Evolutionary conservation across 768 basidiomycete genomes (phyloP), one percentile per base, ranked within the genome.

Genomic region (Dentipellis sp.): DNA sequence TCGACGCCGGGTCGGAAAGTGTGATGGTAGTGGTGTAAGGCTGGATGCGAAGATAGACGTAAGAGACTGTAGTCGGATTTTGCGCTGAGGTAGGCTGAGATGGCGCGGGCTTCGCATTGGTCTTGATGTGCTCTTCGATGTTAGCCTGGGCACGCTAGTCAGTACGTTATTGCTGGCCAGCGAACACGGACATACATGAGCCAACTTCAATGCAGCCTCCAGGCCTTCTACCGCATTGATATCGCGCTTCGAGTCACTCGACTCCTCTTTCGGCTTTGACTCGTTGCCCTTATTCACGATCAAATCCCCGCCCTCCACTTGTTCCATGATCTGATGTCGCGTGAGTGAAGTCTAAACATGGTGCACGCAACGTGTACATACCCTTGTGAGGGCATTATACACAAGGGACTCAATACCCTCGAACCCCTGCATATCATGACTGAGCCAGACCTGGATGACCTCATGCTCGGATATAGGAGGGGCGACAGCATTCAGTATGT

Each of bases 381-480:
- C 93, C 69, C 86, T 79, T 19, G 90, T 73, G 46, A 97, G 75
- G 2, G 91, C 86, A 21, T 86, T 82, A 72, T 97, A 98, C 22
- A 94, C 90, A n/a, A 99, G 78, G 10, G 86, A 79, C 71, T 98
- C 95, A 45, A 98, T 80, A 7, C 97, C 97, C 56, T 94, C 93
- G 67, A 95, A 97, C 16, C 97, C 97, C 60, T 80, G 77, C 94
- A 99, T 94, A 62, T 97, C 94, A 71, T 98, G 94, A 65, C 87
- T 88, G 39, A 99, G 73, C 88, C 91, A 92, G 8, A 99, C 85
- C 67, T 97, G 84, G 60, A 99, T 94, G 14, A 97, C 92, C 71
- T 99, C 97, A 67, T 98, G 95, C 68, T 95, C 94, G 22, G 94
- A 91, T 64, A 98, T 98, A 11, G 97, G 97, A 42, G 97, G 97